Evolutionary conservation across 371 early-diverging fungal genomes (phyloP), one percentile per base, ranked within the genome.

Genomic region (Mortierella sp.): DNA sequence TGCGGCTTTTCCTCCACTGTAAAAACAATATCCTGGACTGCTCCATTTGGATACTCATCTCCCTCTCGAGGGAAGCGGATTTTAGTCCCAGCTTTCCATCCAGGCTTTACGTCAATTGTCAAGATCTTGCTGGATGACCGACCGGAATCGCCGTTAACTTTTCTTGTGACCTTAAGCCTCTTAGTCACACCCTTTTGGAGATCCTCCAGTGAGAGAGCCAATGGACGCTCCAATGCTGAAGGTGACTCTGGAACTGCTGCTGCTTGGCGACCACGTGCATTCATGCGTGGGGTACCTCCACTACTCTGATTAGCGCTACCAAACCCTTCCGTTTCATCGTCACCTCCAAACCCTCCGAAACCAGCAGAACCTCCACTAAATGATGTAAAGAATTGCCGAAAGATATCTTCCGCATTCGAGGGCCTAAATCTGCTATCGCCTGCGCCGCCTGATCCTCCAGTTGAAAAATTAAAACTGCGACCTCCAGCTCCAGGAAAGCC

Each of bases 31-130:
- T 97, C 97, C 85, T 97, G 97, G 5, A 81, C 80, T 30, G 87
- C 87, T 5, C 96, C 96, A 67, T 88, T 88, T 16, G 94, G 91
- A 43, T 95, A 68, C 73, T 97, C 96, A 83, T 98, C 98, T 35
- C 99, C 99, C 85, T 98, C 96, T 52, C 91, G 92, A 1, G 92
- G 87, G 88, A 96, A 99, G 22, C 93, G 93, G 74, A 99, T 91
- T 87, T 98, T 98, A 68, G 99, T 98, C 9, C 99, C 99, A 3
- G 97, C 93, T 84, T 99, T 98, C 97, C 98, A 97, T 4, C 99
- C 99, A 1, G 98, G 95, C 78, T 96, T 97, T 81, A 99, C 88
- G 68, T 94, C 88, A 70, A 99, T 90, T 35, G 90, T 89, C 16
- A 99, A 86, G 22, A 96, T 88, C 86, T 97, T 97, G 71, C 97